Evolutionary conservation across 352 stramenopile genomes (phyloP).

Genomic region (Phytopythium boreale): DNA sequence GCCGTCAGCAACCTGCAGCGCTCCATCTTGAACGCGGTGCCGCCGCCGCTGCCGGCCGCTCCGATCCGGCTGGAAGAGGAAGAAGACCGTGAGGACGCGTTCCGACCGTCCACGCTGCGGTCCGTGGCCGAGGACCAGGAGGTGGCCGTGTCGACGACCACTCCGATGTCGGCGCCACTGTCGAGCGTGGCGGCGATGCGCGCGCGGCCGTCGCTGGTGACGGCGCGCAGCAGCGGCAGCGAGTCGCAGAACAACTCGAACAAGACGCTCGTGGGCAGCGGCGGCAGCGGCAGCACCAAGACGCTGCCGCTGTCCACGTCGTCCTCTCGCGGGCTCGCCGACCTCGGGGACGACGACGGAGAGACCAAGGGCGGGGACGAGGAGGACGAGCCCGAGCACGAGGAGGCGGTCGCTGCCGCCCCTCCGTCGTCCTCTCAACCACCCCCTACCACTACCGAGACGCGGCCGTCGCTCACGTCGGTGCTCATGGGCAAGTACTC

Average conservation of each 20-base stretch:
- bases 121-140: constrained; percentile 16
- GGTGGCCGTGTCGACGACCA: neutral
- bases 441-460: neutral
- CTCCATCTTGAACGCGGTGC: constrained; percentile 68
- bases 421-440: neutral
- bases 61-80: constrained; percentile 21
- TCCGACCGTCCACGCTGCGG: constrained; percentile 13
- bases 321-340: constrained; percentile 38
- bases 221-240: constrained; percentile 27
- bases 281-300: constrained; percentile 48
- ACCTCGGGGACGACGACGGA: constrained; percentile 26
- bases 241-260: constrained; percentile 43
- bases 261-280: constrained; percentile 43
- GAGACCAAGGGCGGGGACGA: constrained; percentile 33
- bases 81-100: constrained; percentile 15
- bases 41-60: constrained; percentile 15
- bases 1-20: constrained; percentile 81
- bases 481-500: constrained; percentile 65
- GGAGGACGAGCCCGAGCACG: constrained; percentile 41
- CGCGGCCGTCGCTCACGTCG: constrained; percentile 44
- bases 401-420: constrained; percentile 16
- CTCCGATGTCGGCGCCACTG: constrained; percentile 18
- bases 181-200: neutral
- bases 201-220: constrained; percentile 17
- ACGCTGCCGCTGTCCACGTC: constrained; percentile 46